Evolutionary conservation across 1,284 basidiomycete genomes (phyloP), one percentile per base, ranked within the genome.

Genomic region (Sparassis latifolia): DNA sequence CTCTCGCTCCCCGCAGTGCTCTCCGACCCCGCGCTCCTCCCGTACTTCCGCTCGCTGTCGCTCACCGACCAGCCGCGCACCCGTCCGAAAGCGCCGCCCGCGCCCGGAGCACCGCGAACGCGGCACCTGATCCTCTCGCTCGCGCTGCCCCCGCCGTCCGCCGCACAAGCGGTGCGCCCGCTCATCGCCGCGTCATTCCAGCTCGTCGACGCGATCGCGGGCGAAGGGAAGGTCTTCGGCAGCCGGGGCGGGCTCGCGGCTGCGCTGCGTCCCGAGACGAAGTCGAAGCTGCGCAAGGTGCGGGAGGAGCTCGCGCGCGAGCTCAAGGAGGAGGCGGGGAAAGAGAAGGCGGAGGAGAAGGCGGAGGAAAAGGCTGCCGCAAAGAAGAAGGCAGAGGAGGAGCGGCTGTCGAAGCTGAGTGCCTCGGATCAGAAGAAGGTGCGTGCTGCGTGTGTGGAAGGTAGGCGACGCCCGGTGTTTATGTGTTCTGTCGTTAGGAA

Each of bases 391-490:
- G 81, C 80, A 0, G 87, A 90, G 64, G 76, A 87, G 55, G 87
- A 87, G 55, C 74, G 79, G 56, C 67, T 91, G 47, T 50, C 49
- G 40, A 32, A 40, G 28, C 75, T 94, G 56, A 85, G 82, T 59
- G 80, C 90, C 37, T 79, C 86, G 49, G 91, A 94, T 64, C 86
- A 91, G 71, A 84, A 87, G 74, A 92, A 89, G 80, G 83, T 83
- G 48, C 47, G 59, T 54, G 10, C 35, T 46, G 7, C 28, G 33
- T 48, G 31, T 37, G 5, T 32, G 33, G 41, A n/a, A 29, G 10
- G 33, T 40, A 40, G 44, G 20, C 20, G 20, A 20, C 20, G 20
- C 20, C 20, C 45, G n/a, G 28, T 52, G 44, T 44, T 35, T 33
- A 29, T 49, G 6, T 44, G 33, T 29, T 20, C 9, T 37, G 28